Percentiles rank a stretch among this genome's conserved stretches.
Conservation (phyloP, 164 flowering plant genomes). For the Stephania yunnanensis region DNA sequence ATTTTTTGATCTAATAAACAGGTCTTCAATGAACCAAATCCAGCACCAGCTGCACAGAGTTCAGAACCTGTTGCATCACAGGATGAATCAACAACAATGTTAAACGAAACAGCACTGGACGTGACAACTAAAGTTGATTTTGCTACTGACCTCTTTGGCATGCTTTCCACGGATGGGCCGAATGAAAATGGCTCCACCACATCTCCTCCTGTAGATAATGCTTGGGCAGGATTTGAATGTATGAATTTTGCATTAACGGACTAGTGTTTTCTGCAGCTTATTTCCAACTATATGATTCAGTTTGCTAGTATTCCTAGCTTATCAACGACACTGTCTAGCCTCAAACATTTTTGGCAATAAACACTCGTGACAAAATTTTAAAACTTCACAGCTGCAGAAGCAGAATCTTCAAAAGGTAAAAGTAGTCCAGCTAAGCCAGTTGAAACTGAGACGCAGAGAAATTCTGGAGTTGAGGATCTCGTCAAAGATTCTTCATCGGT, state of each 20-base stretch:
- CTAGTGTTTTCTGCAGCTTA: background rate
- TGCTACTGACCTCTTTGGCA: slow-evolving; percentile 84
- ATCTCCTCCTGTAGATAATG: slow-evolving; percentile 49
- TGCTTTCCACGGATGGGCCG: slow-evolving; percentile 77
- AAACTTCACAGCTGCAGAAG: slow-evolving; percentile 59
- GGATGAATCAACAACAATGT: slow-evolving; percentile 29
- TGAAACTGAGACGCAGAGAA: slow-evolving; percentile 36
- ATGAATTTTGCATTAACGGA: slow-evolving; percentile 16
- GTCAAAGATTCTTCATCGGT: slow-evolving; percentile 53
- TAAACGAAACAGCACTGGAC: slow-evolving; percentile 26
- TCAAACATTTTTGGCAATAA: too few species aligned
- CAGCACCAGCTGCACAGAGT: slow-evolving; percentile 35
- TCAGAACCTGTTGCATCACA: slow-evolving; percentile 26
- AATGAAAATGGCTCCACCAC: slow-evolving; percentile 52
- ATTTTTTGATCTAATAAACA: slow-evolving; percentile 15
- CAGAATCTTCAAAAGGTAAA: slow-evolving; percentile 42
- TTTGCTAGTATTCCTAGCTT: background rate
- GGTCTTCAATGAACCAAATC: slow-evolving; percentile 36
- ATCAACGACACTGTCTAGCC: too few species aligned
- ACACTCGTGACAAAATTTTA: too few species aligned
- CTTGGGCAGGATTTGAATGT: slow-evolving; percentile 97
- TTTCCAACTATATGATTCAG: background rate
- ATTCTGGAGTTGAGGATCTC: slow-evolving; percentile 63
- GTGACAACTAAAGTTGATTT: slow-evolving; percentile 55
- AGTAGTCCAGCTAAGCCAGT: slow-evolving; percentile 29